phyloP scores from a whole-genome alignment of 441 rosid genomes.

The California macrophylla region DNA sequence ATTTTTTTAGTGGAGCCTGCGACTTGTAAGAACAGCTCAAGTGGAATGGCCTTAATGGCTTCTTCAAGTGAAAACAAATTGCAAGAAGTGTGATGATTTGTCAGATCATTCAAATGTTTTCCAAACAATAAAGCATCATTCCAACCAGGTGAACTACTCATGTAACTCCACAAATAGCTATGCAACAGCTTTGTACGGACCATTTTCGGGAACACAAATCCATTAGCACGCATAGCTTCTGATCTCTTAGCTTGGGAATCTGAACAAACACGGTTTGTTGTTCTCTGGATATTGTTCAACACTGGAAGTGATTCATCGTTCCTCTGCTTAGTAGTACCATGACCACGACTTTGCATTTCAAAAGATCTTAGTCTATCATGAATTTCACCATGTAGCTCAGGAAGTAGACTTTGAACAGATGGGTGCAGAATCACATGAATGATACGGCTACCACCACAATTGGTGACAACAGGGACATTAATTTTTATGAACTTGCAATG shows the following conservation, averaged over 20 bases:
- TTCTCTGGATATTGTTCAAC: constrained; percentile 62
- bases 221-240: constrained; percentile 88
- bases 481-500: constrained; percentile 55
- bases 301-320: constrained; percentile 47
- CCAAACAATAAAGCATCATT: constrained; percentile 38
- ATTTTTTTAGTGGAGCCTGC: constrained; percentile 59
- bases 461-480: constrained; percentile 67
- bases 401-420: constrained; percentile 50
- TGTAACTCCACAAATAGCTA: constrained; percentile 67
- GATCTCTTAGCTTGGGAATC: constrained; percentile 35
- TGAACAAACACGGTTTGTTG: constrained; percentile 36
- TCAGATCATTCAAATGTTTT: constrained; percentile 22
- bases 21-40: constrained; percentile 79
- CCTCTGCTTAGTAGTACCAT: constrained; percentile 45
- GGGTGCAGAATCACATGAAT: constrained; percentile 72
- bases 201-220: constrained; percentile 93
- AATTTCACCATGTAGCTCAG: constrained; percentile 53
- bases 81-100: constrained; percentile 32
- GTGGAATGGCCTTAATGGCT: constrained; percentile 69
- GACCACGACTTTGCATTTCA: constrained; percentile 66
- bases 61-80: constrained; percentile 63
- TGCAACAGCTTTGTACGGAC: constrained; percentile 83
- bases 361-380: constrained; percentile 68
- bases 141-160: constrained; percentile 46
- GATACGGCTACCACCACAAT: constrained; percentile 60